These are phyloP conservation scores for Neotropicomus parvogracilis DNA, from an alignment of 1,284 basidiomycete species.

Conservation along the genomic window DNA sequence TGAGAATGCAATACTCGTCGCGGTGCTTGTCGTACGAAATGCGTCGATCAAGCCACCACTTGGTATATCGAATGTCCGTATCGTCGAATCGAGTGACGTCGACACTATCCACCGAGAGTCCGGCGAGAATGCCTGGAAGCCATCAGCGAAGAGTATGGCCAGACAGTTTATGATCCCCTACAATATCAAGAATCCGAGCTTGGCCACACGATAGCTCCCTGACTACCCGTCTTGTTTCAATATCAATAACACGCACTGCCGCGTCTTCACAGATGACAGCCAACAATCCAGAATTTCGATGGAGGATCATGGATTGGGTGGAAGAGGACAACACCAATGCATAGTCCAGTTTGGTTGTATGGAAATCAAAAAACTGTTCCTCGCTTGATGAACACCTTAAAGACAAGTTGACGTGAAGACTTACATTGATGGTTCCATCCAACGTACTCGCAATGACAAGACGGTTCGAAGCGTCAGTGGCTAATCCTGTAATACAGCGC, in stretches of 20 bases:
- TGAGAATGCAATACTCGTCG: constrained; percentile 89
- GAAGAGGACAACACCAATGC: constrained; percentile 68
- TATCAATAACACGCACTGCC: constrained; percentile 81
- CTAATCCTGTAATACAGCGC: constrained; percentile 78
- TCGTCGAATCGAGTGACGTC: constrained; percentile 85
- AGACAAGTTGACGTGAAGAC: constrained; percentile 29
- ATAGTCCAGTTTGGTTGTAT: constrained; percentile 70
- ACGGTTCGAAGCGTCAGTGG: constrained; percentile 83
- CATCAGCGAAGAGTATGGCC: constrained; percentile 7
- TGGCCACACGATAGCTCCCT: constrained; percentile 75
- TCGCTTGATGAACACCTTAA: constrained; percentile 6
- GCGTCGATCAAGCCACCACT: constrained; percentile 90
- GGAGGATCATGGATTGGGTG: constrained; percentile 70
- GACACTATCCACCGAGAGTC: constrained; percentile 93
- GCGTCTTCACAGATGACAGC: constrained; percentile 85
- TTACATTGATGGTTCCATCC: constrained; percentile 84
- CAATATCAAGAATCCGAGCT: constrained; percentile 80
- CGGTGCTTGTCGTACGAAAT: constrained; percentile 86
- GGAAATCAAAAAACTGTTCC: constrained; percentile 91
- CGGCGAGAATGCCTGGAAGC: constrained; percentile 77
- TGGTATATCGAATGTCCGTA: constrained; percentile 96
- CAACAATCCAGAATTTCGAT: constrained; percentile 85
- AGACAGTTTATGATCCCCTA: constrained; percentile 36
- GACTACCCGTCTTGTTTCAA: constrained; percentile 85
- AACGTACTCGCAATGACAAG: constrained; percentile 79